Evolutionary conservation across 306 rosid species (phyloP), one percentile per base, ranked within the genome.

Genomic region (Pyrus betulifolia): DNA sequence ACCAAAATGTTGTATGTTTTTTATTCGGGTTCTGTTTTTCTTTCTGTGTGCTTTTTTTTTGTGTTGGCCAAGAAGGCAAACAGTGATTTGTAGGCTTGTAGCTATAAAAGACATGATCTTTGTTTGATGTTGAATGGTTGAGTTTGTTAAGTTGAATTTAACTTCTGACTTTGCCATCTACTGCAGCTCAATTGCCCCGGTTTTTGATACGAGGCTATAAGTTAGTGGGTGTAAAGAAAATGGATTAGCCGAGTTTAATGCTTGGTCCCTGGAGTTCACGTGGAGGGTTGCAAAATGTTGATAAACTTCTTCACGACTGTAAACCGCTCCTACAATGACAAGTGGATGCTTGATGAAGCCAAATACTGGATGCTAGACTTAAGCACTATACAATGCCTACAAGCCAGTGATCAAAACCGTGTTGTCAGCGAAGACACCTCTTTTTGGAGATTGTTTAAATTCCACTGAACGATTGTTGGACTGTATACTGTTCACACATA

Each of bases 371-470:
- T 81, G 84, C 90, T 82, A 65, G 84, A 66, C 72, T 72, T 65
- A 84, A 79, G 81, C 70, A 67, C 73, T 27, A 64, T 63, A 70
- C 70, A 69, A 76, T 61, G 76, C 78, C 82, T 78, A 65, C 80
- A 87, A 87, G 82, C 82, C 79, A 84, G 74, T 71, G 79, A 80
- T 73, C 86, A 82, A 79, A 84, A 82, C 86, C 76, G 84, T 81
- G 74, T 76, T 84, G 85, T 85, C 89, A 81, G 88, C 69, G 63
- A 83, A 86, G 89, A 82, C 74, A 77, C 78, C 84, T 76, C 88
- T 76, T 45, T 74, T 77, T 90, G 97, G 93, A 89, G 76, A 83
- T 71, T 76, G 74, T 85, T 85, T 83, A 84, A 86, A 77, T 82
- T 73, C 78, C 79, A 84, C 79, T 87, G 80, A 92, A 78, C 75